A percentile compares a stretch with the other conserved stretches of the same genome.
phyloP scores from a whole-genome alignment of 345 rosid species.

The Isatis tinctoria region DNA sequence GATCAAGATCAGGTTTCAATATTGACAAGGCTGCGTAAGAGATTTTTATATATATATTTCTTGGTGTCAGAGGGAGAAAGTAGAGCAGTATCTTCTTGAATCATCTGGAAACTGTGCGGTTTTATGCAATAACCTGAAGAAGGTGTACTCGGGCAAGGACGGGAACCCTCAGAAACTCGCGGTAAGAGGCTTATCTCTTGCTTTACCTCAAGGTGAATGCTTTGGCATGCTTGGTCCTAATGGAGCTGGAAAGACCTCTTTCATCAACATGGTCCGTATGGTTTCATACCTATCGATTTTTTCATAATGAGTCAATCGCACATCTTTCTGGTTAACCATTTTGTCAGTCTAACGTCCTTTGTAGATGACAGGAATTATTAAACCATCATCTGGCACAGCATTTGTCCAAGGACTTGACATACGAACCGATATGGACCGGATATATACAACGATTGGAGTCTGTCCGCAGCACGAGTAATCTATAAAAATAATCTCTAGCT shows the following conservation, averaged over 20 bases:
- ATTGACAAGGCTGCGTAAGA: background rate
- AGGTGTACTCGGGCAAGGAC: constrained; percentile 74
- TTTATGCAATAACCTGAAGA: constrained; percentile 64
- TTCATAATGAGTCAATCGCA: background rate
- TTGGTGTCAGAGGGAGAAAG: constrained; percentile 70
- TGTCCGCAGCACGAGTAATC: constrained; percentile 98
- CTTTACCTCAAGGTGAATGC: constrained; percentile 84
- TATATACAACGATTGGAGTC: constrained; percentile 87
- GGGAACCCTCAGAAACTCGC: constrained; percentile 89
- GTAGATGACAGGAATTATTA: constrained; percentile 87
- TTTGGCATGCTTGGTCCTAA: constrained; percentile 98
- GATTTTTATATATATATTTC: background rate
- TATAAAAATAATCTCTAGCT: background rate
- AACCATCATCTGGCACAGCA: constrained; percentile 82
- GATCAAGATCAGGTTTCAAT: background rate
- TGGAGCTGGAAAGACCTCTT: constrained; percentile 97
- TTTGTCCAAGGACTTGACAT: constrained; percentile 71
- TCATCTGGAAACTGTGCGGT: constrained; percentile 48
- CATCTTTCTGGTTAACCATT: background rate
- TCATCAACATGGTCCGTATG: constrained; percentile 69
- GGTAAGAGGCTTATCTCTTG: constrained; percentile 89
- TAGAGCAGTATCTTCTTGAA: constrained; percentile 63
- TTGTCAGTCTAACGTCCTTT: constrained; percentile 1
- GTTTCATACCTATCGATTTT: background rate
- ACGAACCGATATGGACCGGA: constrained; percentile 60